A percentile compares a stretch with the other conserved stretches of the same genome.
These are phyloP conservation scores for Coemansia erecta DNA, from an alignment of 192 early-diverging fungal genomes.

Conservation along the genomic window DNA sequence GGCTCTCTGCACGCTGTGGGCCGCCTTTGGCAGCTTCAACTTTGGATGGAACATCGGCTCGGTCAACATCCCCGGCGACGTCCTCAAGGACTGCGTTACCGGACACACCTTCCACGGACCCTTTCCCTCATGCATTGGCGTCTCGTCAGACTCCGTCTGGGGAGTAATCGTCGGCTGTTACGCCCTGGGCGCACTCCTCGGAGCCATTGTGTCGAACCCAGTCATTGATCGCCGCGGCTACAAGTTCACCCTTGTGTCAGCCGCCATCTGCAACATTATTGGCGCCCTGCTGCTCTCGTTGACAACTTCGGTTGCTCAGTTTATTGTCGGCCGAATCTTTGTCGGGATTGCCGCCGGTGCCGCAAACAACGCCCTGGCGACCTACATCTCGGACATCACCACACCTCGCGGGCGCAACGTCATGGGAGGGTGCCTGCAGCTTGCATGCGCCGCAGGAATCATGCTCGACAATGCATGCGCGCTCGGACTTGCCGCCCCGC, in stretches of 20 bases:
- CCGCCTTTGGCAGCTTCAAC: slow-evolving; percentile 54
- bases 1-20: slow-evolving; percentile 46
- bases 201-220: slow-evolving; percentile 60
- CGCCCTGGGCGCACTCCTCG: slow-evolving; percentile 63
- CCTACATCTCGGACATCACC: slow-evolving; percentile 81
- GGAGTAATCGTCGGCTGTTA: slow-evolving; percentile 60
- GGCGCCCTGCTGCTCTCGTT: slow-evolving; percentile 65
- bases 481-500: slow-evolving; percentile 57
- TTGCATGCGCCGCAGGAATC: slow-evolving; percentile 76
- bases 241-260: slow-evolving; percentile 62
- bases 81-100: slow-evolving; percentile 53
- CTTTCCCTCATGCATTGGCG: slow-evolving; percentile 49
- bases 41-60: slow-evolving; percentile 58
- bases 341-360: slow-evolving; percentile 74
- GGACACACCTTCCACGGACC: slow-evolving; percentile 47
- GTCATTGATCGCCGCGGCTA: slow-evolving; percentile 63
- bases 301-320: slow-evolving; percentile 59
- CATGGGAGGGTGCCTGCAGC: slow-evolving; percentile 73
- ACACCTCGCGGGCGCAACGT: slow-evolving; percentile 67
- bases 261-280: slow-evolving; percentile 65
- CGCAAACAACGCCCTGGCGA: slow-evolving; percentile 56
- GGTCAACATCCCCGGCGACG: slow-evolving; percentile 60
- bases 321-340: slow-evolving; percentile 70
- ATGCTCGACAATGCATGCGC: slow-evolving; percentile 67
- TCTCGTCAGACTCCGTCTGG: slow-evolving; percentile 52